Base-by-base conservation (phyloP, 2,329 filamentous ascomycete genomes). In the Monilinia aucupariae region DNA sequence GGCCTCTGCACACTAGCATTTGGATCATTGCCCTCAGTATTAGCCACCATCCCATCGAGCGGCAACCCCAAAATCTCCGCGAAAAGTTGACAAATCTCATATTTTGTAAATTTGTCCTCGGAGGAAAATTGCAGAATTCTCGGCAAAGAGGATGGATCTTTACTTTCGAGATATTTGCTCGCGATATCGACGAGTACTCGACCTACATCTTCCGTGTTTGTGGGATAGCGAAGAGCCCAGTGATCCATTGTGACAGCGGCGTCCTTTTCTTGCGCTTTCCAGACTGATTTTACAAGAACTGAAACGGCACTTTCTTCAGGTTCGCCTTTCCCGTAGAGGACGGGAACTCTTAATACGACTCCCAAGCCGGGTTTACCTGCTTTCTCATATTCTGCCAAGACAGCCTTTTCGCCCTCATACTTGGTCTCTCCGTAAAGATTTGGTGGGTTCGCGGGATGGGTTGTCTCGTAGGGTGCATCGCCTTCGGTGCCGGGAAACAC, bases 71-170 rank as follows among this genome's bases (percentile, higher is more conserved):
- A 86, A 64, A 96, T 90, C 64, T 91, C 85, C 4, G 85, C 88
- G 72, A 96, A 87, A 12, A 82, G 77, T 76, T 90, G 78, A 74
- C 90, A 92, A 62, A 97, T 96, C 74, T 93, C 86, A 75, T 92
- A 96, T 78, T 96, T 96, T 53, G 92, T 96, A 80, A 87, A 89
- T 68, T 81, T 84, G 69, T 96, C 90, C 75, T 96, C 91, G 52
- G 90, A 91, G 3, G 88, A 90, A 76, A 96, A 96, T 61, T 97
- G 92, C 22, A 96, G 80, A 50, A 92, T 83, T 34, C 73, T 78
- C 0, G 92, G 92, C 47, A 96, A 76, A 20, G 78, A 72, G 13
- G 78, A 74, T 58, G 80, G 77, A 45, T 82, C 78, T 47, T 74
- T 71, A 15, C 78, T 75, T 4, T 74, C 75, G 61, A 88, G 78